Conservation (phyloP, 768 basidiomycete genomes). For the Tephrocybe sp. region DNA sequence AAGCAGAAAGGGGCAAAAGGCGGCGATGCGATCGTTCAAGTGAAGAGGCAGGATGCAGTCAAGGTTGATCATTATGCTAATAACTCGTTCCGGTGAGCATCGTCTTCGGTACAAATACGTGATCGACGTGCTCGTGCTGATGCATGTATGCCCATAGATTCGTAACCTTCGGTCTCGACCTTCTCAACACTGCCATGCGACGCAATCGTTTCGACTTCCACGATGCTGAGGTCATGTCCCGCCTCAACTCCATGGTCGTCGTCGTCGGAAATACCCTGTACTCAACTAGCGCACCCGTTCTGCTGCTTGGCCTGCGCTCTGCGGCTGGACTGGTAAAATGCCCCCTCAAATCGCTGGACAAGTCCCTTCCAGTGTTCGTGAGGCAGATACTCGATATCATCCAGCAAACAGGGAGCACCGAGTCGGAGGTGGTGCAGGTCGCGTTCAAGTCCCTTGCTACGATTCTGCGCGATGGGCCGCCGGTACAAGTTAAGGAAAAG, state of each 20-base stretch:
- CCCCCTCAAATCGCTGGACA: constrained; percentile 71
- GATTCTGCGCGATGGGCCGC: constrained; percentile 86
- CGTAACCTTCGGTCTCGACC: constrained; percentile 86
- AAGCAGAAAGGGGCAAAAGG: no score
- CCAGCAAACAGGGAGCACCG: constrained; percentile 78
- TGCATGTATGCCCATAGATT: constrained; percentile 58
- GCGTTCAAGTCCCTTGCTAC: constrained; percentile 84
- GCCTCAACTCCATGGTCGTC: constrained; percentile 82
- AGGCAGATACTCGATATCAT: constrained; percentile 83
- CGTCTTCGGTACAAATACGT: not conserved
- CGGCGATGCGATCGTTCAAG: constrained; percentile 72
- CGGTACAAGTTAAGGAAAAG: constrained; percentile 81
- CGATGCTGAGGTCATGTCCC: constrained; percentile 68
- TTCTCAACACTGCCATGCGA: constrained; percentile 85
- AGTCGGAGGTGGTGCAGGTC: constrained; percentile 86
- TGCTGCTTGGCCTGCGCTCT: constrained; percentile 74
- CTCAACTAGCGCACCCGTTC: constrained; percentile 71
- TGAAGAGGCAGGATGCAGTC: constrained; percentile 57
- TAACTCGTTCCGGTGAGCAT: constrained; percentile 78
- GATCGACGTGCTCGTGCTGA: constrained; percentile 7
- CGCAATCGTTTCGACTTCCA: constrained; percentile 85
- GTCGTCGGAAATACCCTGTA: constrained; percentile 92
- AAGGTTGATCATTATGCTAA: constrained; percentile 72
- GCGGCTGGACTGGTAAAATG: constrained; percentile 80
- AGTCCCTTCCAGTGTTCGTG: constrained; percentile 79